Evolutionary conservation across 768 basidiomycete genomes (phyloP).

Genomic region (Boletus pseudopeckii): DNA sequence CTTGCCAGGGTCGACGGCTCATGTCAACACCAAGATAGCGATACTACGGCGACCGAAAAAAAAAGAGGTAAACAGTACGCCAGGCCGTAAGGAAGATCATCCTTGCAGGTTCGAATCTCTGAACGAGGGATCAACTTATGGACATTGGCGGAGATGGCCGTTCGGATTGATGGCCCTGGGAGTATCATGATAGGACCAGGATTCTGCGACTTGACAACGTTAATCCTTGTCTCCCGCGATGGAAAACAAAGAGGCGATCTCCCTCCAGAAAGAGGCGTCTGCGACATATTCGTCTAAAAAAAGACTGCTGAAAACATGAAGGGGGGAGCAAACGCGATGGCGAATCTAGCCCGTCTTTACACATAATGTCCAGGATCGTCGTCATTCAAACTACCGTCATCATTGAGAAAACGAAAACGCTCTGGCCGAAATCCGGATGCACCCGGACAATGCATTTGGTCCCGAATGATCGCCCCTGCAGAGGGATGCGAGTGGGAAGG

Average conservation of each 20-base stretch:
- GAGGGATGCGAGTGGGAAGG: background rate
- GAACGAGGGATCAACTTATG: no score
- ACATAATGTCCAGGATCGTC: background rate
- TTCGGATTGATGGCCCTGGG: background rate
- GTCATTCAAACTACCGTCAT: background rate
- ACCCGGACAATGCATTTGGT: background rate
- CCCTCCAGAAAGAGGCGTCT: background rate
- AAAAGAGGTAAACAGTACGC: background rate
- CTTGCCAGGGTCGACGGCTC: background rate
- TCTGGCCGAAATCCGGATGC: background rate
- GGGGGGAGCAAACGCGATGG: background rate
- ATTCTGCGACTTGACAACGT: no score
- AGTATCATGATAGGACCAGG: background rate
- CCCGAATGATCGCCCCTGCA: background rate
- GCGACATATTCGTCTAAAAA: background rate
- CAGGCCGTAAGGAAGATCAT: background rate
- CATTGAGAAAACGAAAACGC: background rate
- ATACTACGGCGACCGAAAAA: background rate
- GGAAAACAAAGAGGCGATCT: no score
- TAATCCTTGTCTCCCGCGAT: background rate
- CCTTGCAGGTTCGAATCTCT: background rate
- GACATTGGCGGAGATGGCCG: background rate
- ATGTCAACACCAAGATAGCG: background rate
- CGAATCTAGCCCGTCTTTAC: background rate
- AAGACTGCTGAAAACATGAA: background rate